These are phyloP conservation scores for Linnemannia schmuckeri DNA, from an alignment of 192 early-diverging fungal species.

Conservation along the genomic window DNA sequence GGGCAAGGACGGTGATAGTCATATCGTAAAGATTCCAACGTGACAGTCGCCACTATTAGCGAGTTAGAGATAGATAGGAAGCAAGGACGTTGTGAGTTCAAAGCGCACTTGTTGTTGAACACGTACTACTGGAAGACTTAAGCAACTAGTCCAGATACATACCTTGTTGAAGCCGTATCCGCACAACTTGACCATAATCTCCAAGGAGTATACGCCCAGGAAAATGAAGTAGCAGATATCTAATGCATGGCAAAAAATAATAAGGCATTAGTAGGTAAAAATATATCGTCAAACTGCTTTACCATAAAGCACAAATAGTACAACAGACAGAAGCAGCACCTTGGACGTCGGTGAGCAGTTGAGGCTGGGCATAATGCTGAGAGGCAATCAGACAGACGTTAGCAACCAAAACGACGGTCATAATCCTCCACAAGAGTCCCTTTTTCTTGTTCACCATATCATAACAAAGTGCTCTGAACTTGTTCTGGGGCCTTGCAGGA, in stretches of 20 bases:
- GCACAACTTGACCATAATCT: constrained; percentile 34
- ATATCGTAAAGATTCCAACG: constrained; percentile 52
- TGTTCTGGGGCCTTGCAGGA: constrained; percentile 59
- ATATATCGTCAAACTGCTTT: too few relatives aligned
- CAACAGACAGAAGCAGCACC: neutral
- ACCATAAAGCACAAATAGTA: neutral
- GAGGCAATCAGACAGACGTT: constrained; percentile 64
- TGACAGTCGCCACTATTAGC: constrained; percentile 38
- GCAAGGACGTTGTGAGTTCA: neutral
- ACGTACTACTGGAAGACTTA: too few relatives aligned
- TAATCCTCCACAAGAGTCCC: constrained; percentile 61
- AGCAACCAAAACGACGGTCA: constrained; percentile 60
- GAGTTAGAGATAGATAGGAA: neutral
- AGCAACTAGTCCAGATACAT: neutral
- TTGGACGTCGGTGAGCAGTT: constrained; percentile 46
- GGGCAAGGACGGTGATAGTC: constrained; percentile 26
- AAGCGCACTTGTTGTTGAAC: too few relatives aligned
- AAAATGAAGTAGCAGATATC: constrained; percentile 51
- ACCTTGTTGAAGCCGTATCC: constrained; percentile 53
- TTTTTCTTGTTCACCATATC: constrained; percentile 64
- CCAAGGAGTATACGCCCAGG: constrained; percentile 33
- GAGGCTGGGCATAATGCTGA: constrained; percentile 37
- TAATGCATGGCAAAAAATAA: constrained; percentile 42
- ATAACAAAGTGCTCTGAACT: constrained; percentile 64
- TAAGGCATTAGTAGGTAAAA: neutral